Base-by-base conservation (phyloP, 305 asterid species). In the Ajuga reptans region DNA sequence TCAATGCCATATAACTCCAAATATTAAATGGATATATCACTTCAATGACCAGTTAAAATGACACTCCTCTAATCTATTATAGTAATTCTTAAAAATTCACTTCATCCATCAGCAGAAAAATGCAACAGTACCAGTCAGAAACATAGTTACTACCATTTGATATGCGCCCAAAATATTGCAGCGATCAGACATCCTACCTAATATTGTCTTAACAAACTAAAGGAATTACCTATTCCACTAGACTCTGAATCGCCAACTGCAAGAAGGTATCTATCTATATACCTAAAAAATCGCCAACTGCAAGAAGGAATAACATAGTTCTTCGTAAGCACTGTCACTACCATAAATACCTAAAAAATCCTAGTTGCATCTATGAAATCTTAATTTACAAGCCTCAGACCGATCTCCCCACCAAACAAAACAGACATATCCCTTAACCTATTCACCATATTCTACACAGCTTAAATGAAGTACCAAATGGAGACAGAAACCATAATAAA, bases 401-500 rank as follows among this genome's bases (percentile, higher is more conserved):
- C 9, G 21, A 51, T 50, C 71, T 51, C 27, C 18, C 5, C 16
- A n/a, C n/a, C n/a, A n/a, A n/a, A n/a, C n/a, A n/a, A n/a, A n/a
- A n/a, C n/a, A n/a, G n/a, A n/a, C n/a, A n/a, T n/a, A n/a, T 31
- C 45, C 36, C 74, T 21, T 37, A n/a, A 45, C 55, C 29, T 56
- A 72, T 72, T n/a, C 29, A 71, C 55, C 49, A 16, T 9, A 51
- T 47, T 64, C 31, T 39, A 41, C 27, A 42, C 42, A 45, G 56
- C 54, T 36, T 53, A 55, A 64, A 69, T 43, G 66, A 70, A 52
- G 21, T 17, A n/a, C 36, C 27, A 54, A 69, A 63, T 36, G 75
- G 54, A 21, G 34, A 55, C 43, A 58, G 43, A 69, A 33, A 56
- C 36, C 6, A 46, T 2, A 41, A 75, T 54, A 72, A 65, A 59